Conservation (phyloP, 2,329 filamentous ascomycete species). For the Periconia sp. region DNA sequence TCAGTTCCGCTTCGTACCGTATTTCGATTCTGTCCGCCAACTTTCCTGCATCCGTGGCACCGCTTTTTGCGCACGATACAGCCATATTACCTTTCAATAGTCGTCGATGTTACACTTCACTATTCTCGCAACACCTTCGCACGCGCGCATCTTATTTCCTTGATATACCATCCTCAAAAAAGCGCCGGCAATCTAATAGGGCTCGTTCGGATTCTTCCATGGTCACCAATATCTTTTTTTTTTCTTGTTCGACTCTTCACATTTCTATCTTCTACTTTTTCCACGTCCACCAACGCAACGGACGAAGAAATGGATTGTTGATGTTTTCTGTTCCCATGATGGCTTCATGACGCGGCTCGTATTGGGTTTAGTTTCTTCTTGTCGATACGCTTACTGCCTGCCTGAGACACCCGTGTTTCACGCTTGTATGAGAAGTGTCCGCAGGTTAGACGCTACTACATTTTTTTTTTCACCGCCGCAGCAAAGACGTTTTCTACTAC, state of each 20-base stretch:
- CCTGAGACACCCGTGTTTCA: conserved; percentile 13
- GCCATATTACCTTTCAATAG: conserved; percentile 9
- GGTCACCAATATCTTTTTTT: conserved; percentile 4
- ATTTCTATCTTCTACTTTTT: conserved; percentile 5
- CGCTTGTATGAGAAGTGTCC: conserved; percentile 3
- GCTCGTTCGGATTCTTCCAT: conserved; percentile 14
- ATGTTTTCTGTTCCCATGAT: conserved; percentile 10
- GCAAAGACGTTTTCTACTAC: background rate
- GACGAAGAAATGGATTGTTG: conserved; percentile 8
- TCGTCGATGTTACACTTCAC: conserved; percentile 7
- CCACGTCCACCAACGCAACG: conserved; percentile 3
- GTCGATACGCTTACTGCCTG: background rate
- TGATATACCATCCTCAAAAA: conserved; percentile 15
- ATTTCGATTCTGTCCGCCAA: background rate
- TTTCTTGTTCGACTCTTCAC: conserved; percentile 2
- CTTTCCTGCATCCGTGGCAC: conserved; percentile 5
- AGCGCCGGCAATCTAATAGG: conserved; percentile 26
- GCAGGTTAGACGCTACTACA: conserved; percentile 5
- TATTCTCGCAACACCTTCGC: conserved; percentile 17
- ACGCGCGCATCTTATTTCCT: conserved; percentile 21
- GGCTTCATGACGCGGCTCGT: conserved; percentile 9
- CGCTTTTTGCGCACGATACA: conserved; percentile 8
- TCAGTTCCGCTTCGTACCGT: conserved; percentile 14
- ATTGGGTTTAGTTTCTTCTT: conserved; percentile 8
- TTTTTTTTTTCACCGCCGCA: background rate